Evolutionary conservation across 2,329 filamentous ascomycete species (phyloP).

Genomic region (Lachnellula occidentalis): DNA sequence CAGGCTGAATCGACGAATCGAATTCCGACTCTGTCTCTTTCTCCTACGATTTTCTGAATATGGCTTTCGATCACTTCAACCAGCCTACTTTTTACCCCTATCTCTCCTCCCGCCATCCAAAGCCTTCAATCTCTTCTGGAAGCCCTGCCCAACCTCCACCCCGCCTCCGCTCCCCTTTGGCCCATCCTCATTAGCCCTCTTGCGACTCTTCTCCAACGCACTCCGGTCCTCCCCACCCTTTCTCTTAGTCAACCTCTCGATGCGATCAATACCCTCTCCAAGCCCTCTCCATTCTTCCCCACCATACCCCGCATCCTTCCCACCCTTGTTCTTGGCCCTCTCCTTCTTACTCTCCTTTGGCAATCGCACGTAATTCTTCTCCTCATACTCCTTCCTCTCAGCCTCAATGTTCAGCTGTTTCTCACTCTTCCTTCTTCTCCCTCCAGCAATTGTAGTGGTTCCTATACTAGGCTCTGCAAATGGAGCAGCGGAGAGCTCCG

Average conservation of each 20-base stretch:
- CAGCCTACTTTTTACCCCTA: slow-evolving; percentile 26
- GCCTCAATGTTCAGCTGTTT: slow-evolving; percentile 71
- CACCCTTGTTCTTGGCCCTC: slow-evolving; percentile 54
- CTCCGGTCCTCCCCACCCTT: slow-evolving; percentile 49
- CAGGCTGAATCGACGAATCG: too few species aligned
- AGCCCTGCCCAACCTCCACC: slow-evolving; percentile 64
- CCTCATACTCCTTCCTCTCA: slow-evolving; percentile 82
- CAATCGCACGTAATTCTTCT: slow-evolving; percentile 83
- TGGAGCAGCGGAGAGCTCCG: slow-evolving; percentile 78
- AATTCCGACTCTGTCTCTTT: background rate
- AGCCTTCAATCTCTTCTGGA: slow-evolving; percentile 62
- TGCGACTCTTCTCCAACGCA: slow-evolving; percentile 77
- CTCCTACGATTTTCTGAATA: too few species aligned
- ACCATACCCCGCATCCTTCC: slow-evolving; percentile 59
- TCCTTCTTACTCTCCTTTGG: slow-evolving; percentile 89
- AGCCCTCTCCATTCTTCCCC: slow-evolving; percentile 91
- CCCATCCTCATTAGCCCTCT: slow-evolving; percentile 71
- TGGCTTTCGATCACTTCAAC: background rate
- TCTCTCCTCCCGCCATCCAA: slow-evolving; percentile 37
- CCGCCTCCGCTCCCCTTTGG: slow-evolving; percentile 56
- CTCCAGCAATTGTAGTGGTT: slow-evolving; percentile 75
- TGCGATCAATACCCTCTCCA: slow-evolving; percentile 79
- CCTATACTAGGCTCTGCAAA: slow-evolving; percentile 86
- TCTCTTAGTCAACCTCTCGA: slow-evolving; percentile 73
- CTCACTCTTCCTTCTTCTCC: slow-evolving; percentile 72